Evolutionary conservation across 2,329 filamentous ascomycete species (phyloP), one percentile per base, ranked within the genome.

Genomic region (Aspergillus nomiae): DNA sequence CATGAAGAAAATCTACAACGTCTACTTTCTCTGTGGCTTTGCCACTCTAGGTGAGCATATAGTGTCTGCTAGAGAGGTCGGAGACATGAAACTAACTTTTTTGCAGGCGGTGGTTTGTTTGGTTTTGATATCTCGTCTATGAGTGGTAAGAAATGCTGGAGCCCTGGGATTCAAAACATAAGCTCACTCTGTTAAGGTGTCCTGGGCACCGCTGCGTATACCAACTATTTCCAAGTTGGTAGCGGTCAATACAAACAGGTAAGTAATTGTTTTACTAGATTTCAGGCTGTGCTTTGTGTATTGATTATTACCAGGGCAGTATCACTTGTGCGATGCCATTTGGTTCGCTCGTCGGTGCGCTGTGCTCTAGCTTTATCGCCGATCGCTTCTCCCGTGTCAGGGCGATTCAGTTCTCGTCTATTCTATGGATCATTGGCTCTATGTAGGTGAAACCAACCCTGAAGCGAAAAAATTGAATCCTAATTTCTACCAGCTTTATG

Each of bases 101-200:
- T 21, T 24, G 7, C 38, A 66, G 84, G 84, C 56, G 84, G 84
- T 41, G 81, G 82, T 76, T 76, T 85, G n/a, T 86, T 86, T 63
- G 84, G 84, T 59, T 86, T 86, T 68, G 85, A 87, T 70, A 85
- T 86, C 63, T 82, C 80, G 8, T 85, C 82, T 5, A 85, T 86
- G 81, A 67, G 67, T 63, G 67, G 67, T 67, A 60, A 56, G 63
- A 24, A 6, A 19, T 9, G 2, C 14, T 19, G 4, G 10, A 16
- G 2, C 11, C 10, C 14, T 32, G 38, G 9, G 1, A 16, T 4
- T 19, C 19, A 3, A 16, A 32, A 5, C 19, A 43, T 79, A 76
- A 53, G 83, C 82, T 60, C 56, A 67, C 51, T 28, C 60, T 46
- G 14, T 24, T 16, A 36, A 67, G 66, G 66, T 32, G 67, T 69